Base-by-base conservation (phyloP, 768 basidiomycete species). In the Tricholoma furcatifolium region DNA sequence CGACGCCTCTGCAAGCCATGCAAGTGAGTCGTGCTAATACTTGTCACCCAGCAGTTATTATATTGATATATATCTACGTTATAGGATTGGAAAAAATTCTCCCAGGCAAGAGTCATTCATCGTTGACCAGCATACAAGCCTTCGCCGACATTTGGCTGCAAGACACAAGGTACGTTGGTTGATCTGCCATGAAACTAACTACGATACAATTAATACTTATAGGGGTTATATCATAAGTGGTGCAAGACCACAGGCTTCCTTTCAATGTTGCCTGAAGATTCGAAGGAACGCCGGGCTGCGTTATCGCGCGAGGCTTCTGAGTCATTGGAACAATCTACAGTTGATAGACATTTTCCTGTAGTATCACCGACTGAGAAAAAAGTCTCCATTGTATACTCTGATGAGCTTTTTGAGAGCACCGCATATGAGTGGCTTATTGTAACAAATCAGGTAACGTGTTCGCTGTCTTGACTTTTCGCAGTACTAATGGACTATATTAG, bases 351-450 rank as follows among this genome's bases (percentile, higher is more conserved):
- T 38, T 46, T 59, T 34, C 43, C 47, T 5, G 15, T 10, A 9
- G 21, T 52, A 3, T 24, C 51, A 11, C 50, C 40, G 3, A 43
- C 21, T 24, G 52, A 64, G 21, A 27, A 43, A 15, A 55, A 57
- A 7, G 40, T 59, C 10, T 27, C 27, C 7, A 27, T 27, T 27
- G 42, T 43, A 6, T 69, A 70, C 49, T 50, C 62, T 2, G 57
- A 68, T 48, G 38, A 44, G 3, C n/a, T 57, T 7, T 68, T 72
- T 38, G 48, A 51, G 9, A 53, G 62, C 9, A 67, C 66, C 0
- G 65, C 65, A 2, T 62, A 67, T 43, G 51, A 72, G 42, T 73
- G 71, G 73, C 55, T 73, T 3, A 59, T 73, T 21, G 60, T 62
- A 8, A 72, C 69, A 8, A 62, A 73, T 59, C 70, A 73, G 60